These are phyloP conservation scores for Ploettnerulaceae sp. DNA, from an alignment of 2,329 filamentous ascomycete genomes.

Conservation along the genomic window DNA sequence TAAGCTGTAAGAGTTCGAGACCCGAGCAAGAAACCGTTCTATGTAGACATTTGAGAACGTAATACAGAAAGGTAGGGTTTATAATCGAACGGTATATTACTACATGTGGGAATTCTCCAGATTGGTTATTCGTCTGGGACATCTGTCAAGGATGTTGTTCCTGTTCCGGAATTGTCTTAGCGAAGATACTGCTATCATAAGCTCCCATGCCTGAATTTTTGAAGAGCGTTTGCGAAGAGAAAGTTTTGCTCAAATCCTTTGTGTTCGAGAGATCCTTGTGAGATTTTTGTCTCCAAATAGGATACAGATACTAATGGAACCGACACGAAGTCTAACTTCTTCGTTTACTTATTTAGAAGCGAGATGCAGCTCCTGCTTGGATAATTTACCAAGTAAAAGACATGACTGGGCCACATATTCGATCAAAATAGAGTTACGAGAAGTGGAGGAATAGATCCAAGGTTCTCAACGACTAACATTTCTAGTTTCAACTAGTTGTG, in stretches of 20 bases:
- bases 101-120: constrained; percentile 16
- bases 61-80: constrained; percentile 10
- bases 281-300: constrained; percentile 19
- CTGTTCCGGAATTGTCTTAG: constrained; percentile 14
- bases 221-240: constrained; percentile 14
- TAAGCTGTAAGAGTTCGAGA: not conserved
- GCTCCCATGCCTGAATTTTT: constrained; percentile 13
- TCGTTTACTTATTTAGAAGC: not conserved
- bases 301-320: constrained; percentile 14
- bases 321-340: constrained; percentile 7
- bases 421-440: no score
- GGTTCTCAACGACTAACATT: no score
- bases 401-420: not conserved
- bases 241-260: constrained; percentile 13
- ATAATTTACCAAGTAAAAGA: not conserved
- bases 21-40: constrained; percentile 7
- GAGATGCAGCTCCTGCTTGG: not conserved
- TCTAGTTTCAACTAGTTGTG: no score
- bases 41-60: constrained; percentile 14
- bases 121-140: constrained; percentile 14
- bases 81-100: constrained; percentile 4
- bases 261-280: constrained; percentile 16
- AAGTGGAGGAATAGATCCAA: no score
- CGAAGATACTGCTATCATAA: constrained; percentile 8
- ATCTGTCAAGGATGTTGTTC: constrained; percentile 4